A percentile compares a stretch with the other conserved stretches of the same genome.
Evolutionary conservation across 2,329 filamentous ascomycete species (phyloP).

Genomic region (Penicillium sp.): DNA sequence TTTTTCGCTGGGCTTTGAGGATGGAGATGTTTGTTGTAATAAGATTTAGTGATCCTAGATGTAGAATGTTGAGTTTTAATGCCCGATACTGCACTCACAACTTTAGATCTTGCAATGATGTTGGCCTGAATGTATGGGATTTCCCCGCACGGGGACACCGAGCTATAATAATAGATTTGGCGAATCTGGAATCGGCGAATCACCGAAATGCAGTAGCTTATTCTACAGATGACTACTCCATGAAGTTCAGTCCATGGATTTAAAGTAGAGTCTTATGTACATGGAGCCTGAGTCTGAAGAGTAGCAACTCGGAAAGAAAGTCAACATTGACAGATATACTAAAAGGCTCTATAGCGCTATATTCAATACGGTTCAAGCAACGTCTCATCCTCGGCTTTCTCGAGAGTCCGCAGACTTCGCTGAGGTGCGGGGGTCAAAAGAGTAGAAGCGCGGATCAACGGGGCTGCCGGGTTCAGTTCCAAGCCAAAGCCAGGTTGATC

Average conservation of each 20-base stretch:
- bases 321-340: slow-evolving; percentile 5
- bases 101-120: slow-evolving; percentile 30
- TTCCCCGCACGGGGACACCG: slow-evolving; percentile 13
- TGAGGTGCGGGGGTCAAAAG: slow-evolving; percentile 62
- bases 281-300: too few species aligned
- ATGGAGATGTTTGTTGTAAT: too few species aligned
- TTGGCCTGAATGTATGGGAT: slow-evolving; percentile 26
- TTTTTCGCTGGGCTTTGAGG: too few species aligned
- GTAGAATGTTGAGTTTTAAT: too few species aligned
- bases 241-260: slow-evolving; percentile 1
- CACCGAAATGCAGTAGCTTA: too few species aligned
- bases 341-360: slow-evolving; percentile 5
- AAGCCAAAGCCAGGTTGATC: slow-evolving; percentile 89
- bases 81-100: too few species aligned
- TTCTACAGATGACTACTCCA: neutral
- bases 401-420: slow-evolving; percentile 40
- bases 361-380: slow-evolving; percentile 4
- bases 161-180: neutral
- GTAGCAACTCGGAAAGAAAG: too few species aligned
- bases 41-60: neutral
- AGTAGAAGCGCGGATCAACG: slow-evolving; percentile 68
- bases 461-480: slow-evolving; percentile 74
- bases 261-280: slow-evolving; percentile 17
- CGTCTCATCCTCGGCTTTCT: slow-evolving; percentile 20
- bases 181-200: slow-evolving; percentile 3